Evolutionary conservation across 768 basidiomycete genomes (phyloP), one percentile per base, ranked within the genome.

Genomic region (Lactarius quietus): DNA sequence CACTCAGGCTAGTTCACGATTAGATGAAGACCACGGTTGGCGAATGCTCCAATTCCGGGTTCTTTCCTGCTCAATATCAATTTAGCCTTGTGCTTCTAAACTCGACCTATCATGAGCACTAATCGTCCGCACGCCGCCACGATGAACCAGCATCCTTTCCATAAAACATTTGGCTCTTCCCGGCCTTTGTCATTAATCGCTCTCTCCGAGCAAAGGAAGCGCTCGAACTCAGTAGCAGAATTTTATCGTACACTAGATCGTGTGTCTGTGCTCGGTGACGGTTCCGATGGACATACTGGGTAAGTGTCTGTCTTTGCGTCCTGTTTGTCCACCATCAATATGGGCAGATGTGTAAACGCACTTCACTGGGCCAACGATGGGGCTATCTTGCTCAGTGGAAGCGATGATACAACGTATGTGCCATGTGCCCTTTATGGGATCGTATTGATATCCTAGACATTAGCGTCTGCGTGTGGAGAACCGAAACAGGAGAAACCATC

Each of bases 391-490:
- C 73, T 93, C 23, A 88, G 82, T 69, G 87, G 84, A 26, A 88
- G 90, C 26, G 91, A 92, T 71, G 90, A 92, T 72, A 84, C 81
- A 51, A 88, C 87, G 84, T 83, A 62, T 54, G 81, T 75, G 6
- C 29, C 20, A 54, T 55, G 23, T 51, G 26, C 48, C 17, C n/a
- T 36, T 58, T 36, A 28, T 35, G 38, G n/a, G 28, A 26, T 54
- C 35, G n/a, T 56, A 51, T 56, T 33, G 20, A 52, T 26, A 18
- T 28, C 23, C 18, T 15, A 29, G 18, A 35, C 23, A 18, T 26
- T 26, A 90, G 89, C 39, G 82, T 95, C 29, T 85, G 91, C 71
- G 79, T 95, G 65, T 96, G 93, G 93, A 78, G 82, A 51, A 82
- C 91, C 72, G 84, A 89, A 71, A 68, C 77, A 18, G 72, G 75